Evolutionary conservation across 805 yeast species (phyloP).

Genomic region (Saccharomycopsis fermentans): DNA sequence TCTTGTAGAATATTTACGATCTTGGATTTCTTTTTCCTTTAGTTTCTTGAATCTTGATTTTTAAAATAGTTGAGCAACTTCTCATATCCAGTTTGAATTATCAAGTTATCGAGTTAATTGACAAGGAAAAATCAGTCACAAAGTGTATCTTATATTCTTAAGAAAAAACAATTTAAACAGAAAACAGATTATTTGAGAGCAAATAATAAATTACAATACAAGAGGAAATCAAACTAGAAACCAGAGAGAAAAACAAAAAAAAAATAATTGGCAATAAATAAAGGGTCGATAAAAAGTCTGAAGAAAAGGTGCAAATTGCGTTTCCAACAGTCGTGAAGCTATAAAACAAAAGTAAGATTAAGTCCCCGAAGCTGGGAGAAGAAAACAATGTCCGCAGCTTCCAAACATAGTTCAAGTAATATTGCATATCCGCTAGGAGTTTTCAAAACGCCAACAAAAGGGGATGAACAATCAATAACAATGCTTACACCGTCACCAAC

Average conservation of each 20-base stretch:
- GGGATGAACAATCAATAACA: not conserved
- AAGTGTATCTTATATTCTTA: not conserved
- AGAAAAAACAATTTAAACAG: not conserved
- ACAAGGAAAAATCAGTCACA: no score
- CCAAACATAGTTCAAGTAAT: not conserved
- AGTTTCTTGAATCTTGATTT: not conserved
- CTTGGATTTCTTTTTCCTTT: not conserved
- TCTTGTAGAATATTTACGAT: not conserved
- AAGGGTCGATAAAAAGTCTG: no score
- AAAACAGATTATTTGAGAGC: not conserved
- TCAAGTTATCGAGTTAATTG: not conserved
- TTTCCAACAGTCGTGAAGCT: no score
- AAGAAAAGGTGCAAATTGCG: no score
- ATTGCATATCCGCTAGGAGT: not conserved
- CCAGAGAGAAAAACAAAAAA: no score
- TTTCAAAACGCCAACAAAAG: not conserved
- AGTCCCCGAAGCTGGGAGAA: not conserved
- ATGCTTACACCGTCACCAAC: slow-evolving; percentile 15
- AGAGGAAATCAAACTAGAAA: not conserved
- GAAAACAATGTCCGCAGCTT: not conserved
- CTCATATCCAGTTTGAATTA: not conserved
- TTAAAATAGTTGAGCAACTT: no score
- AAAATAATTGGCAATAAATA: no score
- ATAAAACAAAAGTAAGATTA: no score
- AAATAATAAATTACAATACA: not conserved